Base-by-base conservation (phyloP, 2,329 filamentous ascomycete species). In the Teratosphaeria epicoccoides region DNA sequence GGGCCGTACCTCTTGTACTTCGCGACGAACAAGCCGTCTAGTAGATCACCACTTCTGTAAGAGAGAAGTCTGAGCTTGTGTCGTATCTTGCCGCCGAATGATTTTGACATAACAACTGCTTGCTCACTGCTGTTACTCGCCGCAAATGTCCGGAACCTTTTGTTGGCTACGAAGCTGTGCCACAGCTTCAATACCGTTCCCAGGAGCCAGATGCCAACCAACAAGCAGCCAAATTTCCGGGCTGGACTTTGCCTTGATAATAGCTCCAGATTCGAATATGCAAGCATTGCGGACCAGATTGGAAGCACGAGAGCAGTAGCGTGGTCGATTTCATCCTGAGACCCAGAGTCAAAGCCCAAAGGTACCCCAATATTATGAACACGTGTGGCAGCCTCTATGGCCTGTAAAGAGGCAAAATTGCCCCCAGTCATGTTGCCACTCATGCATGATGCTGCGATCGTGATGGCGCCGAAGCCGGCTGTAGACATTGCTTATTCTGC, bases 1-100 rank as follows among this genome's bases (percentile, higher is more conserved):
- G 52, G 12, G 9, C 57, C 57, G 51, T 55, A 55, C 26, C 43
- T 49, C 11, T 52, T 28, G 46, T 55, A 59, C 49, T 59, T 59
- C 24, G 47, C 52, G 26, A 51, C 50, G 24, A 56, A 59, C 2
- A 57, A 52, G 17, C 54, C 46, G 24, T 57, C 57, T 2, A 59
- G 51, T 10, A 59, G 55, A 29, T 57, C 57, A 33, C 53, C 55
- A 24, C 53, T 53, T 14, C 47, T 49, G 40, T 56, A 53, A 3
- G 52, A 46, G 22, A 57, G 49, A 7, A 59, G 43, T 14, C 49
- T 49, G 26, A 59, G 22, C 51, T 59, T 59, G 46, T 59, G 53
- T n/a, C 55, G 49, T n/a, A 59, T 40, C 7, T 52, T 25, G 6
- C 55, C 51, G 6, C 55, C 37, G 5, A 55, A 49, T 37, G 53